phyloP scores from a whole-genome alignment of 2,329 filamentous ascomycete species.

The Clonostachys solani region DNA sequence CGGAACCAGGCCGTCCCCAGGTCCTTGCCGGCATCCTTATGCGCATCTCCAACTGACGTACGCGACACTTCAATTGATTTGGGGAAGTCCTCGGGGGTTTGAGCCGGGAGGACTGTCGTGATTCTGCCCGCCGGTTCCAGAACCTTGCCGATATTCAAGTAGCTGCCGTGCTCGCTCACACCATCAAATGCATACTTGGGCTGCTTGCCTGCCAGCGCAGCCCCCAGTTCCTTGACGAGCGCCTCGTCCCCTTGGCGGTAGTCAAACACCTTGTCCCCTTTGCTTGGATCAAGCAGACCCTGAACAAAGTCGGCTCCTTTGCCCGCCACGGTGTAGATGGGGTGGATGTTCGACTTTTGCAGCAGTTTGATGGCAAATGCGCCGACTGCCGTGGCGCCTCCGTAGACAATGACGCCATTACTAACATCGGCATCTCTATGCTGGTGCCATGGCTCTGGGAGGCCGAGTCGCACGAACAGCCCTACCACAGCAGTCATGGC shows the following conservation, averaged over 20 bases:
- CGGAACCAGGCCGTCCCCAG: background rate
- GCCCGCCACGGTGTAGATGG: conserved; percentile 44
- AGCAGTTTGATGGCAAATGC: conserved; percentile 54
- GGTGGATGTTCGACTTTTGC: conserved; percentile 44
- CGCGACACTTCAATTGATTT: background rate
- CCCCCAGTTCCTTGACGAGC: conserved; percentile 2
- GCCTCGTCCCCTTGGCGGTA: conserved; percentile 8
- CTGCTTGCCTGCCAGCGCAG: background rate
- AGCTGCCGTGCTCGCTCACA: conserved; percentile 1
- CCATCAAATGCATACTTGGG: conserved; percentile 4
- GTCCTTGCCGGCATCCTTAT: background rate
- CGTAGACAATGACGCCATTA: conserved; percentile 37
- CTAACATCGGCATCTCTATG: conserved; percentile 11
- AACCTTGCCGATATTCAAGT: background rate
- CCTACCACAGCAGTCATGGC: conserved; percentile 48
- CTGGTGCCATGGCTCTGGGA: conserved; percentile 42
- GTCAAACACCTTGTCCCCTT: conserved; percentile 12
- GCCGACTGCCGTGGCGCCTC: conserved; percentile 47
- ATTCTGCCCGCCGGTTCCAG: conserved; percentile 30
- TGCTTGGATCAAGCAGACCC: conserved; percentile 5
- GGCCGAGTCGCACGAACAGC: conserved; percentile 36
- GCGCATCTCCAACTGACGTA: background rate
- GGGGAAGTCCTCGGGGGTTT: background rate
- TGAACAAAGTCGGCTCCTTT: conserved; percentile 4
- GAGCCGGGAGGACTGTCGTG: background rate